Conservation (phyloP, 75 land plant species). For the Cunninghamia lanceolata region DNA sequence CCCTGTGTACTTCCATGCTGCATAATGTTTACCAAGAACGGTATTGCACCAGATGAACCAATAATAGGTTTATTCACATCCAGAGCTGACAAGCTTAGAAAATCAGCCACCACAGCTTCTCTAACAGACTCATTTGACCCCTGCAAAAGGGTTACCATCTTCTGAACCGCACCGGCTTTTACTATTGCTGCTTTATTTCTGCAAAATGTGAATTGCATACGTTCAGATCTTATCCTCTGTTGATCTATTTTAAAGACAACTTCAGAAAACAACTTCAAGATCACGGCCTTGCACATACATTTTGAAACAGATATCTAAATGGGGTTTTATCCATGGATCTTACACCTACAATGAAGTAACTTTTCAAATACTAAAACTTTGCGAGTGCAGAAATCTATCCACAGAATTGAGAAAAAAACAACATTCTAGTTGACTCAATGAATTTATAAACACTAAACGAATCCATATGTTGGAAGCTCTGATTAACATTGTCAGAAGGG, state of each 20-base stretch:
- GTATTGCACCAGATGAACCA: conserved; percentile 70
- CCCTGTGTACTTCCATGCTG: conserved; percentile 19
- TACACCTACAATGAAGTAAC: no score
- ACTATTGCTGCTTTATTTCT: conserved; percentile 92
- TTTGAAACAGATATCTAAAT: background rate
- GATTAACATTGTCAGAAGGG: background rate
- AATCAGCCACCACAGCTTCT: conserved; percentile 63
- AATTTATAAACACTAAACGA: background rate
- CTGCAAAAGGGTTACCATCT: conserved; percentile 56
- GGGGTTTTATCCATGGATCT: background rate
- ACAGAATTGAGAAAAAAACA: background rate
- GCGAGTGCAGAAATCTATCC: background rate
- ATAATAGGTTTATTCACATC: conserved; percentile 71
- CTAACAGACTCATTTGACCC: conserved; percentile 16
- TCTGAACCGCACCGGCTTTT: conserved; percentile 65
- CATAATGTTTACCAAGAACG: conserved; percentile 36
- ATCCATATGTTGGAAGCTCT: background rate
- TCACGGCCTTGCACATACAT: background rate
- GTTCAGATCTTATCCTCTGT: background rate
- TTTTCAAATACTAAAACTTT: background rate
- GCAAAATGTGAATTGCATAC: background rate
- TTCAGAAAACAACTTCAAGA: background rate
- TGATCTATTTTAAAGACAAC: background rate
- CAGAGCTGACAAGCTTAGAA: conserved; percentile 68
- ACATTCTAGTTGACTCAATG: background rate